A percentile compares a stretch with the other conserved stretches of the same genome.
These are phyloP conservation scores for Xylariomycetidae sp. DNA, from an alignment of 2,329 filamentous ascomycete species.

Conservation along the genomic window DNA sequence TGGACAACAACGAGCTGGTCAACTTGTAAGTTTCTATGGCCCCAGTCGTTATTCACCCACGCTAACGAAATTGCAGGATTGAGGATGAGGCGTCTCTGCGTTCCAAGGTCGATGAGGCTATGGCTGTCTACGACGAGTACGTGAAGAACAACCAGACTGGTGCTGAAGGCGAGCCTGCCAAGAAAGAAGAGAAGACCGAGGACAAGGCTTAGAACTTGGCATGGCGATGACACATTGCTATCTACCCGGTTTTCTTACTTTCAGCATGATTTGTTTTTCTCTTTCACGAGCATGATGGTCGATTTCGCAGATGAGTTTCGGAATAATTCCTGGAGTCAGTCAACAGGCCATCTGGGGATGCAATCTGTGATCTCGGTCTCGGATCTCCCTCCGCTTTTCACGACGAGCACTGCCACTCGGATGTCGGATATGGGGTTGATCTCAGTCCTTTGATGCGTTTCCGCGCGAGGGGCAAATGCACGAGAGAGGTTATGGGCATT, in stretches of 20 bases:
- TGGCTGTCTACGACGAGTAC: conserved; percentile 97
- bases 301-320: conserved; percentile 21
- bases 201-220: conserved; percentile 48
- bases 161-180: conserved; percentile 28
- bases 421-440: no score
- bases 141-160: conserved; percentile 73
- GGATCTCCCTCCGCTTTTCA: no score
- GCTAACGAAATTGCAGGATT: conserved; percentile 68
- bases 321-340: no score
- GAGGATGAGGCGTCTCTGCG: conserved; percentile 85
- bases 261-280: conserved; percentile 11
- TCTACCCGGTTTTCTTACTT: conserved; percentile 7
- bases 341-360: no score
- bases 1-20: conserved; percentile 93
- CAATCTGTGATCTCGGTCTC: no score
- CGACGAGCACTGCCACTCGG: no score
- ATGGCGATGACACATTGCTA: conserved; percentile 1
- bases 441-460: no score
- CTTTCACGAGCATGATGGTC: conserved; percentile 11
- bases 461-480: no score
- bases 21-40: conserved; percentile 78
- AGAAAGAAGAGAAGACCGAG: conserved; percentile 48
- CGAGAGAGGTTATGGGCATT: no score
- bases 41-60: conserved; percentile 10
- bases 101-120: conserved; percentile 94